Evolutionary conservation across 352 stramenopile genomes (phyloP), one percentile per base, ranked within the genome.

Genomic region (Phytopythium litorale): DNA sequence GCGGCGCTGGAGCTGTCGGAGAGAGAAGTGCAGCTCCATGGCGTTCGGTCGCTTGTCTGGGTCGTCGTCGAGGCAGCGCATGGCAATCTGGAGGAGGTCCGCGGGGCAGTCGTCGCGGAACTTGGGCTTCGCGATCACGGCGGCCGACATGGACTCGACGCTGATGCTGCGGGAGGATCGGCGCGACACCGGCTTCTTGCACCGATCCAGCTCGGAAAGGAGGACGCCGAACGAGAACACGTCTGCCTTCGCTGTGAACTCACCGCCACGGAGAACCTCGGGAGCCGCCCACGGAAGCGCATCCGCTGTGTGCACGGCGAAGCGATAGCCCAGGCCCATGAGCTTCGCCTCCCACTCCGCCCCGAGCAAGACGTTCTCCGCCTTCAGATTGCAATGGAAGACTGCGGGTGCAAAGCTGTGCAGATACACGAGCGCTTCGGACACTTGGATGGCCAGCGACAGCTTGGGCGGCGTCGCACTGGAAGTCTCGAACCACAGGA

Each of bases 201-300:
- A 89, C 6, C 70, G 72, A 59, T 89, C 78, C 25, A 92, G 58
- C 63, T 94, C 82, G 13, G 82, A 86, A 37, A 92, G 60, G 37
- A 90, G 56, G 8, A 91, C 82, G 23, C 79, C 81, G 59, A 94
- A 88, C 46, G 84, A 75, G 52, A 81, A 93, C 25, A 90, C 72
- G 35, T 94, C 81, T 19, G 78, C 77, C 56, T 87, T 87, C 3
- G 88, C 76, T 1, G 75, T 82, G 21, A 76, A 84, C 15, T 78
- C 59, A 21, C 81, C 72, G n/a, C 81, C 83, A 5, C 63, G 65
- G 33, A 89, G 60, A 19, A 91, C 81, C 49, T 92, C 81, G 0
- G 81, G 82, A 7, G 84, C 78, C 0, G 75, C 68, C 59, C 88
- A 88, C 23, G 81, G 68, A 7, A 60, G 53, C 30, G 67, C 66